Evolutionary conservation across 2,329 filamentous ascomycete genomes (phyloP), one percentile per base, ranked within the genome.

Genomic region (Pyrenophora teres): DNA sequence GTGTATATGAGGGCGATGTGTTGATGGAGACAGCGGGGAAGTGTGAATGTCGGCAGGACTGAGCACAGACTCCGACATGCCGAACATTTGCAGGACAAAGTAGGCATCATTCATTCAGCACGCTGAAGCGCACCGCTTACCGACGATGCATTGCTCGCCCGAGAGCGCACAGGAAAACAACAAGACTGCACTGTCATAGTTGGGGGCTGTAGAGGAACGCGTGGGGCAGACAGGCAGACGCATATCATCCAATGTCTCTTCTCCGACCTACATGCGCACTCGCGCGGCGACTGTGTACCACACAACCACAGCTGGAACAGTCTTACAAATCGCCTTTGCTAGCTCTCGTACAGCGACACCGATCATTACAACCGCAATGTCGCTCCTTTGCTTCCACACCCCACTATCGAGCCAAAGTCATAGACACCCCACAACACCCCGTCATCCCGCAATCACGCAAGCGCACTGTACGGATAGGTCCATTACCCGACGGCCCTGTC

Each of bases 401-500:
- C 25, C 64, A 54, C 50, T 52, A 54, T 54, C 36, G 58, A 31
- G 68, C 69, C 4, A 60, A 57, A 48, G 63, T 70, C 33, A 36
- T 63, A 48, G 60, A 67, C 31, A 57, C 67, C 13, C 64, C 64
- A 16, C 52, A 61, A 15, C 57, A 60, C 50, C 57, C 62, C 25
- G 54, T 52, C 40, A 59, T 56, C 25, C 56, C 60, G 13, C 60
- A 54, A 18, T 57, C 58, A 44, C 63, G 49, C 47, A 69, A 64
- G 54, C 68, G 70, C 46, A 62, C 61, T 18, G 67, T 73, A 12
- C 59, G 60, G 30, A 72, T 73, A 50, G 69, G 69, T 1, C 67
- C 59, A 2, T 53, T 73, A 2, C 71, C 70, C 6, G 45, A 57
- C 21, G 70, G 70, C 3, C 50, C 60, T 3, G 67, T 70, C 31